Evolutionary conservation across 1,139 yeast genomes (phyloP), one percentile per base, ranked within the genome.

Genomic region (Zygoascus meyerae): DNA sequence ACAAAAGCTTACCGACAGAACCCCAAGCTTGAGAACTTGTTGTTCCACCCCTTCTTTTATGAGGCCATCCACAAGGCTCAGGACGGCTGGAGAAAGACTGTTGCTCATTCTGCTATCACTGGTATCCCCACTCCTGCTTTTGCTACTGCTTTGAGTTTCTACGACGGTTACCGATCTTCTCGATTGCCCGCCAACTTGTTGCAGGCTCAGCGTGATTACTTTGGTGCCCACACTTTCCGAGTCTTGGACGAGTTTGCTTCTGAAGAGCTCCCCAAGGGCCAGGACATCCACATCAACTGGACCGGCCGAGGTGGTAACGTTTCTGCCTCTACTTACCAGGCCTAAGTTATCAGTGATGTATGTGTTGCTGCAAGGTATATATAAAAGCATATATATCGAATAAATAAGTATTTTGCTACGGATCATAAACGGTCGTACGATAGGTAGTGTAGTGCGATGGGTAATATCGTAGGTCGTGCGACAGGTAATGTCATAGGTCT

Each of bases 201-300:
- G 70, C 98, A 92, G 77, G 97, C 97, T 64, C 98, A 92, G 80
- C 87, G 98, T 78, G 98, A 92, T 72, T 92, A 90, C 86, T 92
- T 92, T 65, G 98, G 98, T 74, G 98, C 98, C 59, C 98, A 92
- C 81, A 92, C 98, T 66, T 92, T 92, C 87, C 80, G 81, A 71
- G 95, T 92, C 57, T 77, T 87, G 67, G 95, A 95, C 62, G 95
- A 94, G 72, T 71, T 66, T 64, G 96, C 86, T 62, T 76, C 79
- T 65, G 86, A 74, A 50, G 72, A 72, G 66, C 78, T 85, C 71
- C 90, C 92, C 75, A 80, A 75, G 62, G 94, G 78, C 65, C 73
- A 81, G 62, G 82, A 85, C 77, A 83, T 90, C 71, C 98, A 92
- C 76, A 77, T 90, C 68, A 90, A 92, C 94, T 92, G 98, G 98